phyloP scores from a whole-genome alignment of 2,329 filamentous ascomycete genomes.

The Knufia fluminis region DNA sequence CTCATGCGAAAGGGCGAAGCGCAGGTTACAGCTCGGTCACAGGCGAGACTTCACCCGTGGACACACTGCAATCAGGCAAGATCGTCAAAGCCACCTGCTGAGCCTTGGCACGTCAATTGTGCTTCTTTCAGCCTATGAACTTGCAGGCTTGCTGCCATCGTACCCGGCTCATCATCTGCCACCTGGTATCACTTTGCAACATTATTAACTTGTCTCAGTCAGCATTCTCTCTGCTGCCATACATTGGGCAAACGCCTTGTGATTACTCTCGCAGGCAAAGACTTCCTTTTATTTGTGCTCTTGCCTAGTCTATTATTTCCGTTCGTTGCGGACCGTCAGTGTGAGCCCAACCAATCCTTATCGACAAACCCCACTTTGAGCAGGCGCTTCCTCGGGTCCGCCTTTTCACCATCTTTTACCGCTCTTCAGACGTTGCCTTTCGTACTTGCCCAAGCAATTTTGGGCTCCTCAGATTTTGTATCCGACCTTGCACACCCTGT shows the following conservation, averaged over 20 bases:
- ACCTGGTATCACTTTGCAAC: not conserved
- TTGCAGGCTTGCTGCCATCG: no score
- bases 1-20: constrained; percentile 1
- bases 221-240: no score
- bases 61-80: not conserved
- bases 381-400: constrained; percentile 2
- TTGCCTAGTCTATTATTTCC: not conserved
- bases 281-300: no score
- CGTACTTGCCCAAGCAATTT: not conserved
- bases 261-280: no score
- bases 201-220: not conserved
- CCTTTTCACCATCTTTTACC: not conserved
- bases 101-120: not conserved
- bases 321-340: no score
- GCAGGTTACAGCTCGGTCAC: not conserved
- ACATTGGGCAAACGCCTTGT: no score
- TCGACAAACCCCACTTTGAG: not conserved
- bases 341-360: not conserved
- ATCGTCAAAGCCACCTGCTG: not conserved
- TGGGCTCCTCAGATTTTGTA: not conserved
- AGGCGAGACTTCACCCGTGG: not conserved
- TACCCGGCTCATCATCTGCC: no score
- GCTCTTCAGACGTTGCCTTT: not conserved
- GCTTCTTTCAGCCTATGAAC: not conserved
- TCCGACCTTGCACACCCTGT: not conserved